phyloP scores from a whole-genome alignment of 73 alveolate genomes.

The Tetrahymena malaccensis region DNA sequence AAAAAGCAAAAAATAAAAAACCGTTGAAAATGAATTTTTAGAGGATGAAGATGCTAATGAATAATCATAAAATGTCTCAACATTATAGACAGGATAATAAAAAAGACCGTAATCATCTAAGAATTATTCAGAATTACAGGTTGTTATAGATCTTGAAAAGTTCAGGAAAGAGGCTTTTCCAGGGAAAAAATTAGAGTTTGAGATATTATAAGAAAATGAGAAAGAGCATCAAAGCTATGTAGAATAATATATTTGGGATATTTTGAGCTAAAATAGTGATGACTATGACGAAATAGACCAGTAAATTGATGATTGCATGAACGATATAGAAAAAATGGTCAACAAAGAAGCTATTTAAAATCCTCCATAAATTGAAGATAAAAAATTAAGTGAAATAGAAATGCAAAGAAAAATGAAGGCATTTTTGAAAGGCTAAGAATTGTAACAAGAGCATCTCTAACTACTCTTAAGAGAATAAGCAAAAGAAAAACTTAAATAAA shows the following conservation, averaged over 20 bases:
- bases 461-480: background rate
- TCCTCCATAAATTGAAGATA: background rate
- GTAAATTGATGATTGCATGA: background rate
- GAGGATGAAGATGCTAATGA: background rate
- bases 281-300: background rate
- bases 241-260: background rate
- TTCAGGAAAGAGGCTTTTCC: background rate
- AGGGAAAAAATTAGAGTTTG: background rate
- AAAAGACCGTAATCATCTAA: background rate
- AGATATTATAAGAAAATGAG: background rate
- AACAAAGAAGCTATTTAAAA: background rate
- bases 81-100: background rate
- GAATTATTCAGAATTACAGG: background rate
- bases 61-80: background rate
- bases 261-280: background rate
- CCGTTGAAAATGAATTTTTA: background rate
- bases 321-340: background rate
- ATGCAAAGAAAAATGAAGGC: background rate
- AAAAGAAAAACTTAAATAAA: background rate
- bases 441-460: background rate
- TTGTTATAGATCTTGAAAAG: background rate
- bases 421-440: background rate
- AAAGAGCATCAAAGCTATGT: background rate
- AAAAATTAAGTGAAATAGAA: background rate
- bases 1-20: background rate